phyloP scores from a whole-genome alignment of 2,329 filamentous ascomycete genomes.

The Coleophoma crateriformis region DNA sequence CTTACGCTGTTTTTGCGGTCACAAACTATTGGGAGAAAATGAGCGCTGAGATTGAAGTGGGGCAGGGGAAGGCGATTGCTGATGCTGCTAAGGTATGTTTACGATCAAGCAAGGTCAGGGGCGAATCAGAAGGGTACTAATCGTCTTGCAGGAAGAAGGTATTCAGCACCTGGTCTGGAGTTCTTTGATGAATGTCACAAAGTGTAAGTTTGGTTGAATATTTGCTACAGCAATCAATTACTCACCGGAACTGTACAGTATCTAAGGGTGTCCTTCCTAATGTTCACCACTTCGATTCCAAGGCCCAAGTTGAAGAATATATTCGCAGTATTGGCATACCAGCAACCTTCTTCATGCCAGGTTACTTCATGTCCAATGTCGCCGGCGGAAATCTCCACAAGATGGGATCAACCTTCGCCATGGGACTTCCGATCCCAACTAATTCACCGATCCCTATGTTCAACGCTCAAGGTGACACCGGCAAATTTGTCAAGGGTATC shows the following conservation, averaged over 20 bases:
- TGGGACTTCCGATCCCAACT: constrained; percentile 17
- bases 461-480: constrained; percentile 27
- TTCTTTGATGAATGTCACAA: constrained; percentile 33
- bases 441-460: constrained; percentile 27
- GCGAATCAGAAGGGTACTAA: not conserved
- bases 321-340: constrained; percentile 32
- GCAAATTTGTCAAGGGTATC: constrained; percentile 27
- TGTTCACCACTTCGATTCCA: constrained; percentile 33
- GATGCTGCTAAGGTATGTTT: constrained; percentile 36
- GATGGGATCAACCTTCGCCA: constrained; percentile 17
- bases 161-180: constrained; percentile 42
- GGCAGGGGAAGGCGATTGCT: constrained; percentile 42
- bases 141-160: constrained; percentile 27
- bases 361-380: constrained; percentile 47
- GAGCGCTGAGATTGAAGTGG: constrained; percentile 33
- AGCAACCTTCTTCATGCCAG: constrained; percentile 42
- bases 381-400: constrained; percentile 18
- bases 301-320: constrained; percentile 31
- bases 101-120: too few relatives aligned
- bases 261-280: constrained; percentile 33
- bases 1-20: constrained; percentile 25
- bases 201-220: constrained; percentile 25
- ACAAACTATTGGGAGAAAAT: constrained; percentile 28
- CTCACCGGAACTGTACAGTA: constrained; percentile 18
- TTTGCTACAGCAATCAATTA: too few relatives aligned